Percentiles rank a stretch among this genome's conserved stretches.
These are phyloP conservation scores for Calocybe gambosa DNA, from an alignment of 1,284 basidiomycete genomes.

Conservation along the genomic window DNA sequence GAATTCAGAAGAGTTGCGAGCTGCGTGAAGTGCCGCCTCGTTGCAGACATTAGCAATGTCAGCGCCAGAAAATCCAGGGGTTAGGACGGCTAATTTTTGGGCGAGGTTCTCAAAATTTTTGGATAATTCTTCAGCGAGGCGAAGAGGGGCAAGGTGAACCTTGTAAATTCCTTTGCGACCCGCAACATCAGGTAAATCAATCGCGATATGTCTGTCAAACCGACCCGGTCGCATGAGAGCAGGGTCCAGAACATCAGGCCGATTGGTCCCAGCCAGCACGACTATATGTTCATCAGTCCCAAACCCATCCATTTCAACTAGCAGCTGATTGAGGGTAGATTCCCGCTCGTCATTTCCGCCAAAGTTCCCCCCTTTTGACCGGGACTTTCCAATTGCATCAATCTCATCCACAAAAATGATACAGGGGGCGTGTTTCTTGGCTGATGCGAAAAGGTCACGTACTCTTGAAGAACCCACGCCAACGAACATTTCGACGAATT, in stretches of 20 bases:
- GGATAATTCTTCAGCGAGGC: constrained; percentile 55
- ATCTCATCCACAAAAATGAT: constrained; percentile 99
- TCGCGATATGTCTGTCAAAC: constrained; percentile 95
- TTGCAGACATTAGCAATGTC: constrained; percentile 99
- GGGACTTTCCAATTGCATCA: constrained; percentile 96
- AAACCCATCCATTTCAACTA: constrained; percentile 99
- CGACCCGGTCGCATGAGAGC: constrained; percentile 96
- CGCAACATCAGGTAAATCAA: constrained; percentile 92
- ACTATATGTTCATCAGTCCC: constrained; percentile 95
- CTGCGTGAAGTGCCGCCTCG: constrained; percentile 94
- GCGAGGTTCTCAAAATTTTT: constrained; percentile 59
- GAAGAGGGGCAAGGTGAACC: constrained; percentile 88
- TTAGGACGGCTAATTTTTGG: constrained; percentile 92
- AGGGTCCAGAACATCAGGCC: constrained; percentile 92
- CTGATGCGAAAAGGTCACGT: constrained; percentile 93
- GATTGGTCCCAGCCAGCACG: constrained; percentile 94
- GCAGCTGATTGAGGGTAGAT: constrained; percentile 94
- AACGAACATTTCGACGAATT: constrained; percentile 99
- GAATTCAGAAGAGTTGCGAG: constrained; percentile 74
- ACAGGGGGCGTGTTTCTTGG: constrained; percentile 96
- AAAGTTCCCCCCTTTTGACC: constrained; percentile 83
- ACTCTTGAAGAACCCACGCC: constrained; percentile 98
- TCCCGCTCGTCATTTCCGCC: constrained; percentile 99
- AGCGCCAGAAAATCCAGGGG: constrained; percentile 97
- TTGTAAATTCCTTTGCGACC: constrained; percentile 93